Conservation (phyloP, 176 grass and related monocot genomes). For the Paspalum vaginatum region DNA sequence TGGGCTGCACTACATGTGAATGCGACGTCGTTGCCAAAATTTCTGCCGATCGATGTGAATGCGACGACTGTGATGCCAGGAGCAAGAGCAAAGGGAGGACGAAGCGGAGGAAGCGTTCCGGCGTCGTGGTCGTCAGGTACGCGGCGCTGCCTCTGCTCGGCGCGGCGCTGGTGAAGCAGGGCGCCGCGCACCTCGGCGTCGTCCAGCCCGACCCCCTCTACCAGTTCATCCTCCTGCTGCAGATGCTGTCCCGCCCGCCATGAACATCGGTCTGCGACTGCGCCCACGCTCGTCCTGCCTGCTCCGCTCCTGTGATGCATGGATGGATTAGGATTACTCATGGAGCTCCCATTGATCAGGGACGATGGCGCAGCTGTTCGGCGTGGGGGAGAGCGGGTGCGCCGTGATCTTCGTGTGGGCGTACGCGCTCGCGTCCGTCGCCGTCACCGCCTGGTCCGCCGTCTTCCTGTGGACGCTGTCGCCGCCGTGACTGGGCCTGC, state of each 20-base stretch:
- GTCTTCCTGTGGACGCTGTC: constrained; percentile 77
- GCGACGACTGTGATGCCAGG: constrained; percentile 36
- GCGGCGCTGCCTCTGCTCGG: constrained; percentile 61
- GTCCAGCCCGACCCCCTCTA: constrained; percentile 66
- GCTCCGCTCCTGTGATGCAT: too few relatives aligned
- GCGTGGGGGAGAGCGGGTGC: constrained; percentile 68
- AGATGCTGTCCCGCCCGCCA: constrained; percentile 75
- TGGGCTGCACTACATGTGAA: too few relatives aligned
- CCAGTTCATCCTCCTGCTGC: constrained; percentile 83
- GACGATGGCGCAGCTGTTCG: constrained; percentile 83
- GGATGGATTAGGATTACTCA: too few relatives aligned
- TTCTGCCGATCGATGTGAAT: too few relatives aligned
- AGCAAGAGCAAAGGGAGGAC: neutral
- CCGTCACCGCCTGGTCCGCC: constrained; percentile 77
- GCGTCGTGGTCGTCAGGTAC: constrained; percentile 65
- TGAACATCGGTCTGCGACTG: constrained; percentile 98
- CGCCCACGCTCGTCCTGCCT: too few relatives aligned
- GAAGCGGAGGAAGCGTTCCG: constrained; percentile 41
- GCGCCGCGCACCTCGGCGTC: constrained; percentile 54
- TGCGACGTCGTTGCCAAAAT: too few relatives aligned
- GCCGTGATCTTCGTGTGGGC: constrained; percentile 81
- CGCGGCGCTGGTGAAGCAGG: constrained; percentile 59
- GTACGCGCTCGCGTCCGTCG: constrained; percentile 66
- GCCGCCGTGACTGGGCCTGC: constrained; percentile 28
- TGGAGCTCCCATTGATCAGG: constrained; percentile 35